Evolutionary conservation across 2,329 filamentous ascomycete genomes (phyloP), one percentile per base, ranked within the genome.

Genomic region (Ceratocystis diversiconidia): DNA sequence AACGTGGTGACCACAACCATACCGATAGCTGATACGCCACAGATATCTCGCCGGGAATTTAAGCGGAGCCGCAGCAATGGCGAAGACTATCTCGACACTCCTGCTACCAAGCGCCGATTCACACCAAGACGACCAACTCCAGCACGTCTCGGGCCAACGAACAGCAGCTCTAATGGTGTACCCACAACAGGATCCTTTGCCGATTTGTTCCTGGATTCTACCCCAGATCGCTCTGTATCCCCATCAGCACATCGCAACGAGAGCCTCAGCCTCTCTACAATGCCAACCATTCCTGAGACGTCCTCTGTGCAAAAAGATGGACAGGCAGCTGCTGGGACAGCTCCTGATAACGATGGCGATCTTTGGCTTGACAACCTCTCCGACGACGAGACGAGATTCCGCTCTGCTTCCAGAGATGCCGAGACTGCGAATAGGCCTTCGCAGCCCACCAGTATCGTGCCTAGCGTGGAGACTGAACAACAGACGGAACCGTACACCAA

Each of bases 361-460:
- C 75, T 79, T 22, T 80, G 78, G 78, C 76, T 80, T 70, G 74
- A 74, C 32, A 76, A 75, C 5, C 57, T 77, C 46, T 75, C 75
- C 0, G 72, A 78, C 50, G 72, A 77, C 41, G 70, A 71, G 15
- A 7, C 72, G 70, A 28, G 70, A 73, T 19, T 44, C 68, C 48
- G 69, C 66, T 43, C 32, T 32, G 12, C n/a, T n/a, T 59, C 55
- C 30, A 19, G 22, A 36, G 28, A 30, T 50, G 6, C 36, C 7
- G 61, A 32, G 17, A 30, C 30, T 7, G 12, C 61, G 43, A 50
- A 62, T n/a, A 50, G 32, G n/a, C 17, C 10, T 19, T 10, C 25
- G 10, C 46, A 50, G 5, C 17, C 17, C 25, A 1, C 30, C 12
- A 10, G 50, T 19, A 50, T 62, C 30, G 25, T 62, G 12, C 32